phyloP scores from a whole-genome alignment of 495 filamentous ascomycete species.

The Daldinia decipiens region DNA sequence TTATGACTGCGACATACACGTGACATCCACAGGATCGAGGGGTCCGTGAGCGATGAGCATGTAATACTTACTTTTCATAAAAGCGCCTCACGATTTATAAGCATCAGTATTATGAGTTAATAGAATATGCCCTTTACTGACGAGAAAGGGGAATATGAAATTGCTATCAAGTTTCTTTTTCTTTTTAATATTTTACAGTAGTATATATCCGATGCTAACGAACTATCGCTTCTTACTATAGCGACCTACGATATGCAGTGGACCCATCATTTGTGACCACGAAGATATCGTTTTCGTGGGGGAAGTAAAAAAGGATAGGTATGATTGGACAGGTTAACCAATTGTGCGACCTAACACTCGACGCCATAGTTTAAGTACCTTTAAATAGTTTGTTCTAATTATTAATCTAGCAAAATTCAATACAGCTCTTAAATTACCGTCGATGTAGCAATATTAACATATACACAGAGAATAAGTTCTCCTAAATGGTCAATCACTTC shows the following conservation, averaged over 20 bases:
- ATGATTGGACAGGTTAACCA: not conserved
- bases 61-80: not conserved
- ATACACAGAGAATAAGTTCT: not conserved
- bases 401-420: not conserved
- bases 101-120: not conserved
- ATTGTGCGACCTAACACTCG: not conserved
- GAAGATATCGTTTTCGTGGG: constrained; percentile 26
- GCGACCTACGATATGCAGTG: constrained; percentile 23
- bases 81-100: not conserved
- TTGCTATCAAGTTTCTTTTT: not conserved
- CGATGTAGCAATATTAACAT: not conserved
- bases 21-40: constrained; percentile 13
- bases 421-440: not conserved
- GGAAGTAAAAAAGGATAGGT: not conserved
- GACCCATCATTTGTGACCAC: constrained; percentile 21
- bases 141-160: not conserved
- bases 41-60: constrained; percentile 3
- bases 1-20: constrained; percentile 10
- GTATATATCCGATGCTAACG: not conserved
- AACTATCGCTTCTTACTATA: constrained; percentile 11
- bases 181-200: not conserved
- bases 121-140: not conserved
- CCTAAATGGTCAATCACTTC: not conserved
- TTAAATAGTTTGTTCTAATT: not conserved
- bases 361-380: not conserved